phyloP scores from a whole-genome alignment of 1,139 yeast genomes.

The Debaryomycetaceae sp. region DNA sequence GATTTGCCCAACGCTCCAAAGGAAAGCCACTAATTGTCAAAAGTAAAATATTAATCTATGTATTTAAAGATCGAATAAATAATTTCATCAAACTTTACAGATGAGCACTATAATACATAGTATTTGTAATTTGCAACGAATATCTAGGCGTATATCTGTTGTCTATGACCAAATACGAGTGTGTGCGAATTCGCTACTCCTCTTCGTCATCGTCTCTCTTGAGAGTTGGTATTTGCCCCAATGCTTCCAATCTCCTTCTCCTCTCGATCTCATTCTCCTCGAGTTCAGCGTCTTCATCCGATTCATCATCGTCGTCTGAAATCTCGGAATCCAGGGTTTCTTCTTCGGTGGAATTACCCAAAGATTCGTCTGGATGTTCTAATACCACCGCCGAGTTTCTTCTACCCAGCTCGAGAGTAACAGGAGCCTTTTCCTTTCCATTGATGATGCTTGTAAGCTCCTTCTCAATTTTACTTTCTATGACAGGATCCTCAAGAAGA shows the following conservation, averaged over 20 bases:
- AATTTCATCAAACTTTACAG: too few relatives aligned
- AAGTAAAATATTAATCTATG: background rate
- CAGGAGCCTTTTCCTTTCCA: background rate
- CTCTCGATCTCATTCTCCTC: conserved; percentile 71
- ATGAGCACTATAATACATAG: too few relatives aligned
- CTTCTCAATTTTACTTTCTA: conserved; percentile 23
- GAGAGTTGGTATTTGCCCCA: conserved; percentile 49
- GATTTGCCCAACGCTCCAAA: conserved; percentile 55
- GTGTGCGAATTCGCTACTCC: conserved; percentile 20
- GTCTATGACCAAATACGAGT: background rate
- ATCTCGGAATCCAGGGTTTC: background rate
- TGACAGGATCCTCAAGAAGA: conserved; percentile 14
- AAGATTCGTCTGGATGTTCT: conserved; percentile 17
- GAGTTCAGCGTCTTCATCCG: conserved; percentile 18
- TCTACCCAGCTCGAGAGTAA: conserved; percentile 6
- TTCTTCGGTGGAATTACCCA: conserved; percentile 4
- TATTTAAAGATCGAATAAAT: too few relatives aligned
- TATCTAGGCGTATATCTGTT: background rate
- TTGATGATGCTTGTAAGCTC: conserved; percentile 23
- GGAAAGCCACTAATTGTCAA: conserved; percentile 30
- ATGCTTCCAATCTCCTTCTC: conserved; percentile 75
- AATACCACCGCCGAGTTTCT: conserved; percentile 10
- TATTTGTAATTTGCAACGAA: too few relatives aligned
- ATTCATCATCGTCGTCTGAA: conserved; percentile 9
- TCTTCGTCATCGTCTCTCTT: conserved; percentile 58